Base-by-base conservation (phyloP, 495 filamentous ascomycete species). In the Xylaria nigripes region DNA sequence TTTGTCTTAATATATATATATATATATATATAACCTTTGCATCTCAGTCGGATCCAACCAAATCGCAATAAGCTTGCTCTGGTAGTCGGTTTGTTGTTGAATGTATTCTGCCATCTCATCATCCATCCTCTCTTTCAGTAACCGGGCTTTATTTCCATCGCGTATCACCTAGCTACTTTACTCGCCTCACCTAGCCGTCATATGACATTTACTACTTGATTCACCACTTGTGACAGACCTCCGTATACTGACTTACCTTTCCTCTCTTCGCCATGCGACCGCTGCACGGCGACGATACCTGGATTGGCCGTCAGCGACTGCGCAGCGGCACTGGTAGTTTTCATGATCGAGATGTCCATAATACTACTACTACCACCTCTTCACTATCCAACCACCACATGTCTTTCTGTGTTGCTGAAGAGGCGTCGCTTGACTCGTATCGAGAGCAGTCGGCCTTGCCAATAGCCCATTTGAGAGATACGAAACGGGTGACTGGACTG, bases 321-420 rank as follows among this genome's bases (percentile, higher is more conserved):
- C 51, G 49, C 57, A 34, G 36, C 23, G 22, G 44, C 25, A 2
- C 30, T 42, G 22, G 44, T 27, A 9, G 16, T 18, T 18, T 13
- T 6, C 13, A 36, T 18, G 34, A 43, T 22, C 53, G 29, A 36
- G 48, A 69, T 34, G 16, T 42, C 61, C 47, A 65, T 69, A 40
- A 40, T 40, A 40, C 36, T 18, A 18, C 46, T 60, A 63, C 27
- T 30, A 32, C 58, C 45, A 52, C 58, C 58, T 54, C 54, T 25
- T 42, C 64, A 16, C 50, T 50, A 44, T 43, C 56, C 7, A 65
- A 45, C 16, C 60, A 54, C 49, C 75, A 77, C 21, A 81, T 82
- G 76, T 78, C 76, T 23, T 82, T 77, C 51, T 74, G 79, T 54
- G 62, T 83, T 38, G 73, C 73, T 52, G 76, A 80, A 54, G 81